Evolutionary conservation across 192 early-diverging fungal genomes (phyloP).

Genomic region (Mortierella hygrophila): DNA sequence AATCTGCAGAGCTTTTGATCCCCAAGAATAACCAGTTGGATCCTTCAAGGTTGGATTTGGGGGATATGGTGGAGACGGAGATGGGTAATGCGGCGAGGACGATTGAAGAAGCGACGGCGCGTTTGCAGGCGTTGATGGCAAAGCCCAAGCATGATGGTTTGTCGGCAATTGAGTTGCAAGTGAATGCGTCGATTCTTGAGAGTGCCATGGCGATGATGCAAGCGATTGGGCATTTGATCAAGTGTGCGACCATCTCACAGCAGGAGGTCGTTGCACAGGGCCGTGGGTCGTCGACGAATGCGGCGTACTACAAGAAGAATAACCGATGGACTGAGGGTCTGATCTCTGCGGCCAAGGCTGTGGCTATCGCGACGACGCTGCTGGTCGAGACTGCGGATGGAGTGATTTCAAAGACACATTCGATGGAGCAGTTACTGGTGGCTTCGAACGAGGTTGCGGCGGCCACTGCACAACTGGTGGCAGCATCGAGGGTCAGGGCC

Average conservation of each 20-base stretch:
- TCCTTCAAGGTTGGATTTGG: conserved; percentile 76
- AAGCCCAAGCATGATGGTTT: conserved; percentile 76
- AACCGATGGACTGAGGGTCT: conserved; percentile 99
- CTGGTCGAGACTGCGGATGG: conserved; percentile 98
- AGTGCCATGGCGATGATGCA: conserved; percentile 92
- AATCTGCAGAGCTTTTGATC: conserved; percentile 82
- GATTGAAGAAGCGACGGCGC: conserved; percentile 89
- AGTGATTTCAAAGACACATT: conserved; percentile 87
- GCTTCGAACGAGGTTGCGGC: conserved; percentile 96
- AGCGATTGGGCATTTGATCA: conserved; percentile 93
- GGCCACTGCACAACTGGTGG: conserved; percentile 95
- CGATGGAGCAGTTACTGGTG: conserved; percentile 93
- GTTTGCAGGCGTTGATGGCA: conserved; percentile 82
- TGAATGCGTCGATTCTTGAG: conserved; percentile 90
- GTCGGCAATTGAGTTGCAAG: conserved; percentile 83
- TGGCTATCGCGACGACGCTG: conserved; percentile 89
- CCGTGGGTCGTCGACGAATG: conserved; percentile 78
- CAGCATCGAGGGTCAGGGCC: conserved; percentile 94
- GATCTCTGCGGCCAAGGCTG: conserved; percentile 95
- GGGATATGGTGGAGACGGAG: conserved; percentile 90
- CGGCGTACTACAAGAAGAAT: conserved; percentile 98
- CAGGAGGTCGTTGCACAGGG: conserved; percentile 97
- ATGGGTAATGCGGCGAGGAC: conserved; percentile 91
- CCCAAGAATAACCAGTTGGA: conserved; percentile 64
- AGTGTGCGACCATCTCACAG: conserved; percentile 92